Evolutionary conservation across 1,139 yeast species (phyloP).

Genomic region (Zygoascus meyerae): DNA sequence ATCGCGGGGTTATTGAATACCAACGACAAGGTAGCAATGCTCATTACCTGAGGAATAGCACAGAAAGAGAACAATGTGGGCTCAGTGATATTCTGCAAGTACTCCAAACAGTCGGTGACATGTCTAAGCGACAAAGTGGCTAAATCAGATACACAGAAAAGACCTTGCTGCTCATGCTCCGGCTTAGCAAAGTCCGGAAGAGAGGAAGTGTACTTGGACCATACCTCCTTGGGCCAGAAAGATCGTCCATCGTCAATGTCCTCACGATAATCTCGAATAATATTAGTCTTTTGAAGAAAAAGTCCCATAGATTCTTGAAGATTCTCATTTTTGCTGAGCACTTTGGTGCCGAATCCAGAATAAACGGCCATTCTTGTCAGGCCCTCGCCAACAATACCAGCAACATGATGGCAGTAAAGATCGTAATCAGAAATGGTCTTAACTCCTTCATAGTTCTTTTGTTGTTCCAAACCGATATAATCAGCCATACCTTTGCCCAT

Average conservation of each 20-base stretch:
- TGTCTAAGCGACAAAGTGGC: slow-evolving; percentile 76
- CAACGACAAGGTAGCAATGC: slow-evolving; percentile 84
- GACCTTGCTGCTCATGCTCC: slow-evolving; percentile 42
- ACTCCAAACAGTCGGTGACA: slow-evolving; percentile 69
- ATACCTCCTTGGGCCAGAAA: slow-evolving; percentile 93
- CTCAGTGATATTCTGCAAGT: slow-evolving; percentile 71
- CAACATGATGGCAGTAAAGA: slow-evolving; percentile 92
- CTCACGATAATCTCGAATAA: slow-evolving; percentile 91
- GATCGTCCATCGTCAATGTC: slow-evolving; percentile 89
- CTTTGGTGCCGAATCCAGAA: slow-evolving; percentile 40
- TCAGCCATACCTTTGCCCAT: slow-evolving; percentile 99
- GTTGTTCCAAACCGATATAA: slow-evolving; percentile 58
- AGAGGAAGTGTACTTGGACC: slow-evolving; percentile 64
- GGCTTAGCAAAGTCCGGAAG: slow-evolving; percentile 50
- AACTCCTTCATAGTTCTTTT: slow-evolving; percentile 72
- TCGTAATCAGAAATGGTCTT: slow-evolving; percentile 76
- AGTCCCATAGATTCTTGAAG: slow-evolving; percentile 88
- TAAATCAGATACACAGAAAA: slow-evolving; percentile 74
- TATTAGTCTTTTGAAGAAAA: slow-evolving; percentile 90
- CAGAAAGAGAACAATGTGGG: slow-evolving; percentile 85
- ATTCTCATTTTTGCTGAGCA: slow-evolving; percentile 46
- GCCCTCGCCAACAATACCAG: slow-evolving; percentile 97
- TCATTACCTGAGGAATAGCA: slow-evolving; percentile 98
- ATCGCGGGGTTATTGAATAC: slow-evolving; percentile 78
- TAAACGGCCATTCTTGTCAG: slow-evolving; percentile 64